Evolutionary conservation across 2,329 filamentous ascomycete genomes (phyloP).

Genomic region (Pyrenochaeta sp.): DNA sequence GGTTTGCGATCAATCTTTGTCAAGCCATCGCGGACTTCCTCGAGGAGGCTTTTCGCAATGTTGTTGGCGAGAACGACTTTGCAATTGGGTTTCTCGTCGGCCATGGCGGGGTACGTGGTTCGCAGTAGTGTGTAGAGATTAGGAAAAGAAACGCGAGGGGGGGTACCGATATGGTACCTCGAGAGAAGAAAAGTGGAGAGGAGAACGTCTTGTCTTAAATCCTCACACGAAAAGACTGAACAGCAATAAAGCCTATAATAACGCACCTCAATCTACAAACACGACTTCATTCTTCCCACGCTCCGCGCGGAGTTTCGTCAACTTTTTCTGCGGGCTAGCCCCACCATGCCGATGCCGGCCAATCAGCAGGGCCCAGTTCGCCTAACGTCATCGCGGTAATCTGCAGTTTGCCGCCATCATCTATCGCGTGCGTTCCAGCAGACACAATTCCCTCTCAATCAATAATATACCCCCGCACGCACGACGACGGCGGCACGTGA

Average conservation of each 20-base stretch:
- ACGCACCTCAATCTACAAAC: conserved; percentile 6
- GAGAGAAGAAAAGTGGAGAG: background rate
- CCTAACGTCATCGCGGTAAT: conserved; percentile 25
- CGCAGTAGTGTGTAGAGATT: conserved; percentile 4
- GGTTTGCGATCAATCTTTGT: conserved; percentile 75
- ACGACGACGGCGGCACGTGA: conserved; percentile 29
- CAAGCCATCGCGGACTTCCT: conserved; percentile 79
- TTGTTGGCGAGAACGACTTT: conserved; percentile 91
- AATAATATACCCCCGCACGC: conserved; percentile 7
- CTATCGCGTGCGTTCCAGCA: too few species aligned
- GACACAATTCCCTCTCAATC: too few species aligned
- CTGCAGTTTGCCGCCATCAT: conserved; percentile 17
- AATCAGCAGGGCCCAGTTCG: conserved; percentile 24
- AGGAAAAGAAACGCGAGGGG: background rate
- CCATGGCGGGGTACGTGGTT: conserved; percentile 40
- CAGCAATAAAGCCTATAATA: too few species aligned
- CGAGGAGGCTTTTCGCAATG: conserved; percentile 81
- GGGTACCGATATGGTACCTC: background rate
- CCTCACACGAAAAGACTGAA: too few species aligned
- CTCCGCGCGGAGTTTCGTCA: conserved; percentile 5
- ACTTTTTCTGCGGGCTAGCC: conserved; percentile 23
- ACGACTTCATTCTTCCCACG: conserved; percentile 6
- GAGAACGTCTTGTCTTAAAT: background rate
- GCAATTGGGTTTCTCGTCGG: conserved; percentile 65
- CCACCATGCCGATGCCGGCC: conserved; percentile 27